Percentiles rank a stretch among this genome's conserved stretches.
These are phyloP conservation scores for Fragaria nilgerrensis DNA, from an alignment of 306 rosid species.

Conservation along the genomic window DNA sequence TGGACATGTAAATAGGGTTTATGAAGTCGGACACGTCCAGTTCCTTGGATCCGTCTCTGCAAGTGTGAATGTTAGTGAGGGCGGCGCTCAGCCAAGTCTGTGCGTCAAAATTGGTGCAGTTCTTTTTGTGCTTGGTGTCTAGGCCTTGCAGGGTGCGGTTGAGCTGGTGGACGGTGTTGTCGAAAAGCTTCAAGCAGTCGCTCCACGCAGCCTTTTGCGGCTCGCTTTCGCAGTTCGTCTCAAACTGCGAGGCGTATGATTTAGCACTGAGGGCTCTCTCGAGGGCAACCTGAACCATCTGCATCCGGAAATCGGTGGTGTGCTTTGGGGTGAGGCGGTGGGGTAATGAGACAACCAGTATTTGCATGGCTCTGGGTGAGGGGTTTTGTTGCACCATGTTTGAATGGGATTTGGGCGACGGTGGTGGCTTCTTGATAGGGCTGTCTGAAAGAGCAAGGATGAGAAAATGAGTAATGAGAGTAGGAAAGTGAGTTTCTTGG, in stretches of 20 bases:
- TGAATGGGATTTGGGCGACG: constrained; percentile 25
- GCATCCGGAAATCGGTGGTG: constrained; percentile 43
- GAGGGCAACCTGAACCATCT: constrained; percentile 44
- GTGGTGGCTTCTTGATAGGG: constrained; percentile 31
- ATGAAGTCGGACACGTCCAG: constrained; percentile 42
- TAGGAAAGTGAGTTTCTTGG: constrained; percentile 12
- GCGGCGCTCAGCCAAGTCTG: constrained; percentile 96
- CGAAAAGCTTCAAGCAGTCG: constrained; percentile 65
- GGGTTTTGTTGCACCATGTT: constrained; percentile 81
- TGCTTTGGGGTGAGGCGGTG: constrained; percentile 31
- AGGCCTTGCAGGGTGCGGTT: constrained; percentile 55
- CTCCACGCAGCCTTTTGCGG: constrained; percentile 42
- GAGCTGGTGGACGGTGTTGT: constrained; percentile 53
- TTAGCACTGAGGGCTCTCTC: constrained; percentile 40
- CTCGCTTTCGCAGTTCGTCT: constrained; percentile 13
- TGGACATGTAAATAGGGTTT: constrained; percentile 18
- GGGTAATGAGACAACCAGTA: constrained; percentile 41
- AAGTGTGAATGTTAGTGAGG: constrained; percentile 65
- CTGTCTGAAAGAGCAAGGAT: constrained; percentile 36
- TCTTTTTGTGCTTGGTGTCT: neutral
- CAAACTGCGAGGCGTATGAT: constrained; percentile 12
- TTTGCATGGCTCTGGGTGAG: constrained; percentile 68
- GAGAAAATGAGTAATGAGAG: constrained; percentile 25
- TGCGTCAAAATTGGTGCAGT: constrained; percentile 56
- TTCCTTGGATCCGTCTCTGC: constrained; percentile 50